Evolutionary conservation across 2,329 filamentous ascomycete species (phyloP).

Genomic region (Chaetomium sp.): DNA sequence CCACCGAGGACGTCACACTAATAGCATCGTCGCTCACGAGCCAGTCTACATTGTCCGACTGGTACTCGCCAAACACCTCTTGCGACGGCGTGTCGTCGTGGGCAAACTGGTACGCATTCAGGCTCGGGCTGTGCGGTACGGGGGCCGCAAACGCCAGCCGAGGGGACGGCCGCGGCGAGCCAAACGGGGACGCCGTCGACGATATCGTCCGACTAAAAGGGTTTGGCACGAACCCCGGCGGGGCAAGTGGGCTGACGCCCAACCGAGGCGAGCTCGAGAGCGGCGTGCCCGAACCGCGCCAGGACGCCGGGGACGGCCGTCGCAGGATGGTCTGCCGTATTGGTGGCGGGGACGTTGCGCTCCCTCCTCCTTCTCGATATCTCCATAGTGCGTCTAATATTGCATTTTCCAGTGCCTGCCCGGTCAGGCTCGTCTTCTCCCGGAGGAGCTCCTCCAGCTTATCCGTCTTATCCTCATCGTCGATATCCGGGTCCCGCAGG

Average conservation of each 20-base stretch:
- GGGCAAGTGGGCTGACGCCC: constrained; percentile 74
- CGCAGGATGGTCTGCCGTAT: constrained; percentile 86
- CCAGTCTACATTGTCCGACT: constrained; percentile 95
- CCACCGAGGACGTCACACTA: constrained; percentile 68
- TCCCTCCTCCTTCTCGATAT: constrained; percentile 61
- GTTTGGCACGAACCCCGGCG: constrained; percentile 74
- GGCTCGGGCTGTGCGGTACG: constrained; percentile 79
- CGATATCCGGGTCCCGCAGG: constrained; percentile 71
- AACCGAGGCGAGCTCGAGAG: constrained; percentile 75
- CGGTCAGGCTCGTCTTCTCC: constrained; percentile 68
- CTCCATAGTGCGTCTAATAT: constrained; percentile 89
- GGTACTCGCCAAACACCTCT: constrained; percentile 85
- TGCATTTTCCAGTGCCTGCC: constrained; percentile 76
- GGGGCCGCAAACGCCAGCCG: constrained; percentile 85
- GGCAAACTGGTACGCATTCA: constrained; percentile 92
- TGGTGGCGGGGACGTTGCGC: constrained; percentile 68
- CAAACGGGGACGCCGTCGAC: constrained; percentile 79
- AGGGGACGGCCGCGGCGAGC: constrained; percentile 86
- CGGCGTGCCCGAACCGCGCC: constrained; percentile 79
- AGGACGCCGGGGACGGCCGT: constrained; percentile 85
- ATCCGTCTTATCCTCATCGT: constrained; percentile 95
- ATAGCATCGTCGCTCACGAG: constrained; percentile 82
- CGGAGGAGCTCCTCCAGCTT: constrained; percentile 79
- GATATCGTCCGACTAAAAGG: constrained; percentile 72
- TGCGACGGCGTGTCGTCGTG: constrained; percentile 73